These are phyloP conservation scores for Trichomonascus vanleenenianus DNA, from an alignment of 805 yeast genomes.

Conservation along the genomic window DNA sequence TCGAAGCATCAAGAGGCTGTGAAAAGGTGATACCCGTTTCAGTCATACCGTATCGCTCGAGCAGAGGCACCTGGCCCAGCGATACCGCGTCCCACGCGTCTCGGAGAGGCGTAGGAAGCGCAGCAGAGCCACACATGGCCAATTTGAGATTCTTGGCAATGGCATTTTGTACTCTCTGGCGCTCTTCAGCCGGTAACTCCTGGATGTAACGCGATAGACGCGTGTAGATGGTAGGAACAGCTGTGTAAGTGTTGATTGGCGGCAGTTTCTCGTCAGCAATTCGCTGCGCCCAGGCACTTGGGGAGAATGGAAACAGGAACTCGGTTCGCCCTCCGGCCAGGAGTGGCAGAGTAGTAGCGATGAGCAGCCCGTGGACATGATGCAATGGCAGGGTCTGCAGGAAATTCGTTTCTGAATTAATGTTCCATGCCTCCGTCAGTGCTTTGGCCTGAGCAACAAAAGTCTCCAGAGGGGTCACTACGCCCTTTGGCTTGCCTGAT, in stretches of 20 bases:
- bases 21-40: slow-evolving; percentile 30
- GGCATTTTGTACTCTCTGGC: slow-evolving; percentile 13
- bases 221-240: slow-evolving; percentile 30
- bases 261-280: slow-evolving; percentile 19
- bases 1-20: slow-evolving; percentile 22
- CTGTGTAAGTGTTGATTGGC: slow-evolving; percentile 26
- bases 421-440: slow-evolving; percentile 27
- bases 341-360: slow-evolving; percentile 26
- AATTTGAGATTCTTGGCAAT: slow-evolving; percentile 17
- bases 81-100: slow-evolving; percentile 24
- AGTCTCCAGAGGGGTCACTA: slow-evolving; percentile 26
- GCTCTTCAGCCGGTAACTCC: slow-evolving; percentile 11
- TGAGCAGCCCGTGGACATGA: slow-evolving; percentile 30
- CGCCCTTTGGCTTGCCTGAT: slow-evolving; percentile 30
- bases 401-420: slow-evolving; percentile 20
- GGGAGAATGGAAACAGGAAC: slow-evolving; percentile 26
- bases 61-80: slow-evolving; percentile 24
- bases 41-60: slow-evolving; percentile 31
- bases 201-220: slow-evolving; percentile 19
- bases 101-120: slow-evolving; percentile 27
- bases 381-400: slow-evolving; percentile 30
- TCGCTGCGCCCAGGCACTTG: slow-evolving; percentile 19
- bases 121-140: slow-evolving; percentile 32
- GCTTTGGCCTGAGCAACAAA: slow-evolving; percentile 27
- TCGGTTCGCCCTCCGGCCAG: slow-evolving; percentile 27